Base-by-base conservation (phyloP, 1,284 basidiomycete species). In the Peniophora sp. region DNA sequence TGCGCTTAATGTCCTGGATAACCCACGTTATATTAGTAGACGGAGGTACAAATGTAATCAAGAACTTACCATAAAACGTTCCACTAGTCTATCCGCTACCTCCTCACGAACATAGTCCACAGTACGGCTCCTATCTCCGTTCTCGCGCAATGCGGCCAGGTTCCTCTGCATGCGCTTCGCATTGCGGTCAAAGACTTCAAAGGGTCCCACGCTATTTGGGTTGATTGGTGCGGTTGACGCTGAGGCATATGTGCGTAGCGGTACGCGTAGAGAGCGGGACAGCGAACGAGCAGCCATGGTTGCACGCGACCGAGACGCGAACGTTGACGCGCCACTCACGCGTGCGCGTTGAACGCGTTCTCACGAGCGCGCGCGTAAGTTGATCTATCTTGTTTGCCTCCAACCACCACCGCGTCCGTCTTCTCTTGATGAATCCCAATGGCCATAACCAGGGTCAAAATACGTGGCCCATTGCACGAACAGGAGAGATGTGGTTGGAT, bases 101-200 rank as follows among this genome's bases (percentile, higher is more conserved):
- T 95, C 93, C 52, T 92, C 81, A 25, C 92, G 80, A 19, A 99
- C 73, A 66, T 99, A 99, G 73, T 99, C 97, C 0, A 97, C 92
- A 0, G 82, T 79, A 55, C 83, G 75, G 60, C 85, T 93, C 43
- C 75, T 73, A 25, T 69, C 65, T 12, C 82, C 83, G 32, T 69
- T 77, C 45, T 79, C 77, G 47, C 72, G 75, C 44, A 61, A 53
- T 1, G 81, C 89, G 1, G 93, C 87, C 11, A 84, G 75, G 63
- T 96, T 84, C 60, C 83, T 85, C 67, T 99, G 96, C 10, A 81
- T 63, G 35, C 71, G 74, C 69, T 99, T 99, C n/a, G 75, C 82
- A 45, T 75, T 68, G 45, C 95, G 82, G 67, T 99, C 95, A 63
- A 99, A 99, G 20, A 98, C 83, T 61, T 86, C 77, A 63, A 86